These are phyloP conservation scores for Exophiala dermatitidis DNA, from an alignment of 2,329 filamentous ascomycete species.

Conservation along the genomic window DNA sequence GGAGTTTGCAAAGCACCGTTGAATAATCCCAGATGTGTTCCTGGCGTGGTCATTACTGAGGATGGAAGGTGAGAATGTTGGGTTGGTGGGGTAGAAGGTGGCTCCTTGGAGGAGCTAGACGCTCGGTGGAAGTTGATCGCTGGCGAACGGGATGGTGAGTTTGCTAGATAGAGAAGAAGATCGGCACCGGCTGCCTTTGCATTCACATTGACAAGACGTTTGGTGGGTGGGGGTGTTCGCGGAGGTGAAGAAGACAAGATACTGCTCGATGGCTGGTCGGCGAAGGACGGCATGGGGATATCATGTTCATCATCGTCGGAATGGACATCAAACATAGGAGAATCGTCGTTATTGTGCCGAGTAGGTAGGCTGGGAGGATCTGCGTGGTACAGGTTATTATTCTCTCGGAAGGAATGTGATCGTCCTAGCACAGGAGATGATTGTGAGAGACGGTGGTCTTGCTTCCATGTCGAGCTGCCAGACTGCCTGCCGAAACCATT, in stretches of 20 bases:
- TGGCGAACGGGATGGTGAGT: conserved; percentile 68
- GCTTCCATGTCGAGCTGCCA: conserved; percentile 63
- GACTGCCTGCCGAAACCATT: conserved; percentile 46
- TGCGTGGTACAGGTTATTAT: conserved; percentile 70
- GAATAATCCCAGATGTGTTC: conserved; percentile 61
- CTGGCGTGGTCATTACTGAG: conserved; percentile 49
- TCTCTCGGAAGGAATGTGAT: conserved; percentile 61
- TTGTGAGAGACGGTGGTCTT: conserved; percentile 66
- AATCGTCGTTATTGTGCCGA: conserved; percentile 29
- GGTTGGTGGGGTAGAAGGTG: conserved; percentile 68
- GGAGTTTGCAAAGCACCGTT: conserved; percentile 77
- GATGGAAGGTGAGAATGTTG: conserved; percentile 50
- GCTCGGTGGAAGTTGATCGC: conserved; percentile 49
- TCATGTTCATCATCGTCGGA: conserved; percentile 73
- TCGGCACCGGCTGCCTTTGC: conserved; percentile 74
- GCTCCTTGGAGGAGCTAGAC: conserved; percentile 46
- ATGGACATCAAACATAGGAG: conserved; percentile 28
- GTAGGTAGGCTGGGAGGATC: conserved; percentile 59
- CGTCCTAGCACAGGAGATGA: conserved; percentile 75
- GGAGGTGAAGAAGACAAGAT: conserved; percentile 72
- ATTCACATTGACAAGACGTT: conserved; percentile 40
- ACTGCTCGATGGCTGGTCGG: conserved; percentile 34
- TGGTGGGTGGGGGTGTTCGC: conserved; percentile 64
- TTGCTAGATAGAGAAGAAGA: conserved; percentile 74
- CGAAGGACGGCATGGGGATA: conserved; percentile 69